Conservation (phyloP, 208 protist species). For the Wallacemonas sp. region DNA sequence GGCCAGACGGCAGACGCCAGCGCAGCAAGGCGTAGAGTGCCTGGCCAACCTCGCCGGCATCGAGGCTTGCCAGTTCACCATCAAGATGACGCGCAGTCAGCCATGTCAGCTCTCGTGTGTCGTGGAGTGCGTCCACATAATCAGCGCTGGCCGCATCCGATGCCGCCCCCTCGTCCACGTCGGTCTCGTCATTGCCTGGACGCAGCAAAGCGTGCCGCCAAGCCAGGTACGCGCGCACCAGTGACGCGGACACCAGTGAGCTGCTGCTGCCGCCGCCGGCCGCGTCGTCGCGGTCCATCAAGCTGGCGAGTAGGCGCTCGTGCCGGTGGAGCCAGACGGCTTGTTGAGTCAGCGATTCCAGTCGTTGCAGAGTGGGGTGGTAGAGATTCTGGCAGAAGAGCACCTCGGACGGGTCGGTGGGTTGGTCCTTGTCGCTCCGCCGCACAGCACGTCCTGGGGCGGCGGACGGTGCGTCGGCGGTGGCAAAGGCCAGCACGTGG, state of each 20-base stretch:
- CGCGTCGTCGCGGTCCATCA: not conserved
- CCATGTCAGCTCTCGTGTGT: not conserved
- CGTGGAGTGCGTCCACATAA: not conserved
- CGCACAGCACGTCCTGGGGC: not conserved
- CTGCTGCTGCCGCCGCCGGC: not conserved
- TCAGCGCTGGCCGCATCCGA: too few species aligned
- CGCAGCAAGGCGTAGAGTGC: conserved; percentile 16
- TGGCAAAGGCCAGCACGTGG: not conserved
- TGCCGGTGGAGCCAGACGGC: not conserved
- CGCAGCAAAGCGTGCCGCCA: not conserved
- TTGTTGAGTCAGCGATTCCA: not conserved
- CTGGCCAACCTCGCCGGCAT: conserved; percentile 8
- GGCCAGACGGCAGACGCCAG: conserved; percentile 12
- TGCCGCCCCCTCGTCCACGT: too few species aligned
- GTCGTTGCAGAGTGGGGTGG: not conserved
- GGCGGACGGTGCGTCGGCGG: not conserved
- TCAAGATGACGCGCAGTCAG: not conserved
- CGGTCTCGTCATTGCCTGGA: too few species aligned
- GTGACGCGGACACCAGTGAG: not conserved
- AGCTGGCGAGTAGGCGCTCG: too few species aligned
- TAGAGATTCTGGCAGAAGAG: not conserved
- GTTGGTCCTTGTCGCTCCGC: not conserved
- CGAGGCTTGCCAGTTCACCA: conserved; percentile 1
- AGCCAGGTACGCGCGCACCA: not conserved
- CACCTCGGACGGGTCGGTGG: not conserved